phyloP scores from a whole-genome alignment of 129 eudicot species.

The Artemisia tridentata region DNA sequence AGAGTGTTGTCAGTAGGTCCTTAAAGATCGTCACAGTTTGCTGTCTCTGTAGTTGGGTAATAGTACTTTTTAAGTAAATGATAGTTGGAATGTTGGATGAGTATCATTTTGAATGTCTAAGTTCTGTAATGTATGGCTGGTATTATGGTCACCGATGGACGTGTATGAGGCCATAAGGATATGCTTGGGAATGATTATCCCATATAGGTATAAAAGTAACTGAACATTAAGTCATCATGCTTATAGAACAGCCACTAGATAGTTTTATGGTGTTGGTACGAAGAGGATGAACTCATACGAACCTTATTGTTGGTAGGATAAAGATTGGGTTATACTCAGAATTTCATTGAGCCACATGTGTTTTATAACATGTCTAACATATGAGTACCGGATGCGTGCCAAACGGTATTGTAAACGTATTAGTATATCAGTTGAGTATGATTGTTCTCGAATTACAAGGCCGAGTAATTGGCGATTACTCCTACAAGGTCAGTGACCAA shows the following conservation, averaged over 20 bases:
- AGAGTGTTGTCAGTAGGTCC: too few relatives aligned
- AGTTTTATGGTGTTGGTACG: not conserved
- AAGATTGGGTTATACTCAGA: not conserved
- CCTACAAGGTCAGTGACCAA: too few relatives aligned
- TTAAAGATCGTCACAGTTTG: too few relatives aligned
- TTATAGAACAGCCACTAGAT: not conserved
- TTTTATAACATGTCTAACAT: slow-evolving; percentile 4
- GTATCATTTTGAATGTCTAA: not conserved
- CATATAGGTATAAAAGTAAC: not conserved
- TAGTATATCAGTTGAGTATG: too few relatives aligned
- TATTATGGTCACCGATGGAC: not conserved
- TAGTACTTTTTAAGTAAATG: too few relatives aligned
- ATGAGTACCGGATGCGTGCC: not conserved
- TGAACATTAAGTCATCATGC: not conserved
- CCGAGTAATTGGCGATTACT: too few relatives aligned
- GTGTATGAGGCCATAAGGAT: not conserved
- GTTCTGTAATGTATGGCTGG: not conserved
- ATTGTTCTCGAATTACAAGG: too few relatives aligned
- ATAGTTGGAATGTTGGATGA: too few relatives aligned
- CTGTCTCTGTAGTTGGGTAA: too few relatives aligned
- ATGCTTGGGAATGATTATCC: not conserved
- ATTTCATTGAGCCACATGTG: not conserved
- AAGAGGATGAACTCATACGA: not conserved
- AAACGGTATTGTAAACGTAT: too few relatives aligned
- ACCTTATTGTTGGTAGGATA: slow-evolving; percentile 1